Evolutionary conservation across 192 early-diverging fungal species (phyloP), one percentile per base, ranked within the genome.

Genomic region (Umbelopsis vinacea): DNA sequence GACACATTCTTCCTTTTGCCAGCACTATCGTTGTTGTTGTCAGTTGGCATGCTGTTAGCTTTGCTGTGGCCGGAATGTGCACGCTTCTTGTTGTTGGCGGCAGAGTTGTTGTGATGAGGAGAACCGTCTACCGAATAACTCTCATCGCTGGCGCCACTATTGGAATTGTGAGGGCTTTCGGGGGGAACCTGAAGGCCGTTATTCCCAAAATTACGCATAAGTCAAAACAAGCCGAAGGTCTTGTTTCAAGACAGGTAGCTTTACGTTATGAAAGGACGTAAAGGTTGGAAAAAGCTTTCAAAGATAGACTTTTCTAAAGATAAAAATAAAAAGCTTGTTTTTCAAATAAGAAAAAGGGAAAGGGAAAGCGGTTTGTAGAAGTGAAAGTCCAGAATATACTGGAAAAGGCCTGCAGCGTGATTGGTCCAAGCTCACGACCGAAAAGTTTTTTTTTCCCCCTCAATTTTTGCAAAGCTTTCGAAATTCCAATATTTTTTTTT

Each of bases 161-260:
- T 37, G 57, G 57, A 37, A 63, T 35, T 29, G 57, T 63, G 33
- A 33, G 11, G 33, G 26, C 29, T 63, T 37, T 63, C 57, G 33
- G 57, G 17, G 15, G 57, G 35, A 37, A 37, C 57, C 57, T 63
- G 57, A 63, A 37, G 29, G 17, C 33, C n/a, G 57, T 63, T 29
- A 37, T 63, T 63, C 5, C 57, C 57, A 63, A 63, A 29, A 14
- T 63, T 63, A 63, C 57, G 57, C 57, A 63, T 63, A 63, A 0
- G 57, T 63, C 57, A 35, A 37, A 63, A 63, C 57, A 63, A 63
- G 57, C 3, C 12, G 33, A 8, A n/a, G 57, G 33, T 63, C 57
- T 63, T 63, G 57, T 37, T 37, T 29, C 26, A 37, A n/a, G 33
- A 63, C 57, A n/a, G 26, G 29, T 38, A 54, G 53, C 57, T 63